Conservation (phyloP, 176 grass and related monocot species). For the Hordeum vulgare region DNA sequence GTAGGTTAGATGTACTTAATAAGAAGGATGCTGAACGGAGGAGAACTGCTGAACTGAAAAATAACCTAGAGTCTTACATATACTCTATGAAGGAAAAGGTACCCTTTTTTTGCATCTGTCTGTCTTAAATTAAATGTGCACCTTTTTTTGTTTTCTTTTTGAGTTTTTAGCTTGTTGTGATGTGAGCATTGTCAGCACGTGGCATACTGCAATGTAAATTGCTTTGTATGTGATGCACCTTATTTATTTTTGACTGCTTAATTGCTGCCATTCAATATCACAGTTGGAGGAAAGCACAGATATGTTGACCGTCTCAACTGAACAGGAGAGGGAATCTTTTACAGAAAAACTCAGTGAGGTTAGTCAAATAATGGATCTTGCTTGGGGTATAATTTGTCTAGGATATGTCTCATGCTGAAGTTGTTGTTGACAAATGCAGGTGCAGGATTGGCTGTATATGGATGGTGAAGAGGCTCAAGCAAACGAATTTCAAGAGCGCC, state of each 20-base stretch:
- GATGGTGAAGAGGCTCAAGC: slow-evolving; percentile 96
- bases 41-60: slow-evolving; percentile 95
- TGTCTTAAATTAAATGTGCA: slow-evolving; percentile 13
- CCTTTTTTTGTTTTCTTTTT: not conserved
- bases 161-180: not conserved
- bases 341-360: slow-evolving; percentile 82
- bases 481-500: slow-evolving; percentile 77
- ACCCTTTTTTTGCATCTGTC: not conserved
- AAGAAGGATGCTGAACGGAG: slow-evolving; percentile 88
- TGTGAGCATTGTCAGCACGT: not conserved
- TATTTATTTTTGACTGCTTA: slow-evolving; percentile 20
- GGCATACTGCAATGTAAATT: not conserved
- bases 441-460: slow-evolving; percentile 98
- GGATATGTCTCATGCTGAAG: slow-evolving; percentile 1
- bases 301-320: slow-evolving; percentile 72
- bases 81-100: slow-evolving; percentile 99
- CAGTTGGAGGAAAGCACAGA: slow-evolving; percentile 91
- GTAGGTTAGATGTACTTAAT: slow-evolving; percentile 75
- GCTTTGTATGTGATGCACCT: not conserved
- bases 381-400: not conserved
- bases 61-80: slow-evolving; percentile 90
- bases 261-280: slow-evolving; percentile 18
- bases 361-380: slow-evolving; percentile 2
- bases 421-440: slow-evolving; percentile 43
- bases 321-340: slow-evolving; percentile 82